phyloP scores from a whole-genome alignment of 2,329 filamentous ascomycete genomes.

The Sarocladiaceae sp. region DNA sequence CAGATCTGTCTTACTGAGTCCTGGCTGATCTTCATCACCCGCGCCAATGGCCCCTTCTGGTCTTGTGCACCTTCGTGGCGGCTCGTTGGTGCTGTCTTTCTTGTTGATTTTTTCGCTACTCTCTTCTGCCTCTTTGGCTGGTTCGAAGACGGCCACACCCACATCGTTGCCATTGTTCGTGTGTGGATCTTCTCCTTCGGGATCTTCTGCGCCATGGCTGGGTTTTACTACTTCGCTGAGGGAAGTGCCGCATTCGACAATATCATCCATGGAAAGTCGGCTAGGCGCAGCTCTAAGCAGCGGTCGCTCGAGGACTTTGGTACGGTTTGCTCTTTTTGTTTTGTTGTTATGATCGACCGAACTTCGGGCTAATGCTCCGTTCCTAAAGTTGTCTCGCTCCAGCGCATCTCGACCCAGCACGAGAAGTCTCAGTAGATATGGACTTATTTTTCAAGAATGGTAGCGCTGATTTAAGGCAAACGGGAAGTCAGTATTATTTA shows the following conservation, averaged over 20 bases:
- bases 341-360: no score
- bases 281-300: constrained; percentile 78
- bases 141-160: constrained; percentile 63
- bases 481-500: no score
- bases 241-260: constrained; percentile 81
- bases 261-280: constrained; percentile 86
- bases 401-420: no score
- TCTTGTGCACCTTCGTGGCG: constrained; percentile 86
- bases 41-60: constrained; percentile 90
- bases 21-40: constrained; percentile 95
- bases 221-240: constrained; percentile 71
- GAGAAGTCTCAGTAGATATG: no score
- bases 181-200: constrained; percentile 91
- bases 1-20: constrained; percentile 89
- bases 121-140: constrained; percentile 83
- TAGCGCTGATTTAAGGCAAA: no score
- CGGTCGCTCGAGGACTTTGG: constrained; percentile 84
- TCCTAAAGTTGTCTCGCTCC: no score
- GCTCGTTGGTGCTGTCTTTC: constrained; percentile 68
- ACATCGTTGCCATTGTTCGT: constrained; percentile 79
- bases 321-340: no score
- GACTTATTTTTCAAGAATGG: no score
- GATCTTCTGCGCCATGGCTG: constrained; percentile 79
- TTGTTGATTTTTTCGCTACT: constrained; percentile 81
- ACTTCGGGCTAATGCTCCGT: no score